Base-by-base conservation (phyloP, 352 stramenopile species). In the Lagenidium giganteum region DNA sequence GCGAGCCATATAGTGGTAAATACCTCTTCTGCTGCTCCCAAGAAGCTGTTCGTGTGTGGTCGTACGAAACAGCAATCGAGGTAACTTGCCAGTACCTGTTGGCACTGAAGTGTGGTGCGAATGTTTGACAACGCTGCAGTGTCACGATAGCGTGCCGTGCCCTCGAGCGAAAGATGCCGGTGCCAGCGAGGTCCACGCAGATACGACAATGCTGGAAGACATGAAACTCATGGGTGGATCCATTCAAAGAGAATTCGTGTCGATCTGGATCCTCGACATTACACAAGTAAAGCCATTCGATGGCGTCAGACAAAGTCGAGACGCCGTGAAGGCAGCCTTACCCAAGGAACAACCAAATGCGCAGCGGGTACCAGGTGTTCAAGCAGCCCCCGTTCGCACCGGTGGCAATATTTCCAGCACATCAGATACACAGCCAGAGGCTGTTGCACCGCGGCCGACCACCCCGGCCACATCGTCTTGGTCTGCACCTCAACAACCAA, bases 181-280 rank as follows among this genome's bases (percentile, higher is more conserved):
- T 1, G 51, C 46, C 24, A 62, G 72, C 14, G 76, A 90, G 51
- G 54, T 61, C 18, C 74, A 85, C 20, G 72, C 65, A 4, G 81
- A 91, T 51, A 77, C 76, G 23, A 83, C 70, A 3, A 89, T 93
- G 62, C 64, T 83, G 9, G 69, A 91, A 32, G 80, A 89, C 44
- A 83, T 87, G 64, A 87, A 93, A 35, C 53, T 91, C 31, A 86
- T 91, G 70, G 76, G 79, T 16, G 78, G 64, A 17, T 89, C 78
- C 17, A 85, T 93, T 46, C 67, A 85, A 23, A 69, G 90, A 50
- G 78, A 76, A 21, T 93, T 90, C 36, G 70, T 91, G 5, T 90
- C 78, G 1, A 71, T 91, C 17, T 91, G 81, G 78, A 50, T 86
- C 2, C 48, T 93, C 14, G 79, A 93, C 29, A 52, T 83, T n/a